Evolutionary conservation across 805 yeast genomes (phyloP).

Genomic region (Wickerhamiella kurtzmanii): DNA sequence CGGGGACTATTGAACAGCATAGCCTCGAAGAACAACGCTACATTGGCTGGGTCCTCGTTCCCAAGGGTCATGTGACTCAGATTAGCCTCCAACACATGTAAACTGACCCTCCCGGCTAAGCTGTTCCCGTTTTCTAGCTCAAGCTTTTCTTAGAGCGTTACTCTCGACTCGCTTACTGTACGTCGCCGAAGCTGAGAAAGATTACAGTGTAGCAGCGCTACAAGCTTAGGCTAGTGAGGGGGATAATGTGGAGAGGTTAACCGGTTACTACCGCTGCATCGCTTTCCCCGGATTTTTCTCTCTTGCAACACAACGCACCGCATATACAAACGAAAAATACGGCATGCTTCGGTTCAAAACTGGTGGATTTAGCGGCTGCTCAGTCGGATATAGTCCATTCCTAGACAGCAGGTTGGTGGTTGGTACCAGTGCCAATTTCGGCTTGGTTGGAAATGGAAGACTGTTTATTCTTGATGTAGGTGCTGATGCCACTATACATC

Average conservation of each 20-base stretch:
- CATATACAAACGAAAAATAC: neutral
- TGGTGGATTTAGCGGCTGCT: slow-evolving; percentile 73
- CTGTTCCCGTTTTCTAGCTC: no score
- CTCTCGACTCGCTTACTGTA: no score
- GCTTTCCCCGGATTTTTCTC: neutral
- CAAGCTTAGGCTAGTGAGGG: no score
- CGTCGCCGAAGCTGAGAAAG: no score
- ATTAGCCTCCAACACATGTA: slow-evolving; percentile 17
- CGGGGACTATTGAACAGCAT: slow-evolving; percentile 24
- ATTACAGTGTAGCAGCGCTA: no score
- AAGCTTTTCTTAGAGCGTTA: no score
- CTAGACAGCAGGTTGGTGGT: slow-evolving; percentile 82
- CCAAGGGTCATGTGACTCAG: slow-evolving; percentile 19
- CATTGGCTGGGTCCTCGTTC: slow-evolving; percentile 26
- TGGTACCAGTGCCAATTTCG: slow-evolving; percentile 84
- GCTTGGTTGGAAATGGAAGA: slow-evolving; percentile 88
- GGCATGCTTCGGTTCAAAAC: slow-evolving; percentile 65
- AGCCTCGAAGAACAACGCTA: slow-evolving; percentile 17
- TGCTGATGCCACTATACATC: slow-evolving; percentile 46
- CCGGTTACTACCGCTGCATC: no score
- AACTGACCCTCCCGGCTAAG: no score
- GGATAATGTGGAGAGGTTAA: neutral
- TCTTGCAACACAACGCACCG: neutral
- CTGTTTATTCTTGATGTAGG: slow-evolving; percentile 56
- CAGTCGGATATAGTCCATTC: slow-evolving; percentile 80